phyloP scores from a whole-genome alignment of 2,329 filamentous ascomycete genomes.

The Falciphora oryzae region DNA sequence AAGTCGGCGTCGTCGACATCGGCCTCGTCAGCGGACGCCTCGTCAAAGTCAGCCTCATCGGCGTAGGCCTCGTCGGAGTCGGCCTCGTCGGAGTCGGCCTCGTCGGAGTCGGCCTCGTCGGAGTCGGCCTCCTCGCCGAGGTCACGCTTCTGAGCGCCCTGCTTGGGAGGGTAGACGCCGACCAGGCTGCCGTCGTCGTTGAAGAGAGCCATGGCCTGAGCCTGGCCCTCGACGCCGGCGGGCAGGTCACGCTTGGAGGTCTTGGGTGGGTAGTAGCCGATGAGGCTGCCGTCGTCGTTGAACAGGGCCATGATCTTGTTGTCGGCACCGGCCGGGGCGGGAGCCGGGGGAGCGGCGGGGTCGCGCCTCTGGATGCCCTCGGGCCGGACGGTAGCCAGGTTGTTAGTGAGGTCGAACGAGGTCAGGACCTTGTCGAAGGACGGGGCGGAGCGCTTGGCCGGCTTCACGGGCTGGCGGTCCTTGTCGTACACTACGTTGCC shows the following conservation, averaged over 20 bases:
- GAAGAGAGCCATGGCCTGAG: background rate
- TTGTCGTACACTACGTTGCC: background rate
- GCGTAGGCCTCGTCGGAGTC: background rate
- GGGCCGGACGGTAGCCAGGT: background rate
- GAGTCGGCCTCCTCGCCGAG: background rate
- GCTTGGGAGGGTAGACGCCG: background rate
- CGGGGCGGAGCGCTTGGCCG: background rate
- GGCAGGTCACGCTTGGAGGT: background rate
- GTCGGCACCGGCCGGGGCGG: background rate
- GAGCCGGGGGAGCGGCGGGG: too few relatives aligned
- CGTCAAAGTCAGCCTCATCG: background rate
- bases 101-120: background rate
- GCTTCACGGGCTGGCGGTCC: background rate
- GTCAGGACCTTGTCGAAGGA: background rate
- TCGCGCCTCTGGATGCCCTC: slow-evolving; percentile 1
- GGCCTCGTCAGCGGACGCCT: background rate
- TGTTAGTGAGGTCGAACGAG: background rate
- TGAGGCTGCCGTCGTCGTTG: background rate
- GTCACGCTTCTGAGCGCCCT: background rate
- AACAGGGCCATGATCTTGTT: background rate
- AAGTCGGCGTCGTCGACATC: background rate
- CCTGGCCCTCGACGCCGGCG: background rate
- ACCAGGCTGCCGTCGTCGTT: background rate
- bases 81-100: background rate
- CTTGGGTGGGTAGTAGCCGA: background rate